Conservation (phyloP, 352 stramenopile genomes). For the Phytophthora constricta region DNA sequence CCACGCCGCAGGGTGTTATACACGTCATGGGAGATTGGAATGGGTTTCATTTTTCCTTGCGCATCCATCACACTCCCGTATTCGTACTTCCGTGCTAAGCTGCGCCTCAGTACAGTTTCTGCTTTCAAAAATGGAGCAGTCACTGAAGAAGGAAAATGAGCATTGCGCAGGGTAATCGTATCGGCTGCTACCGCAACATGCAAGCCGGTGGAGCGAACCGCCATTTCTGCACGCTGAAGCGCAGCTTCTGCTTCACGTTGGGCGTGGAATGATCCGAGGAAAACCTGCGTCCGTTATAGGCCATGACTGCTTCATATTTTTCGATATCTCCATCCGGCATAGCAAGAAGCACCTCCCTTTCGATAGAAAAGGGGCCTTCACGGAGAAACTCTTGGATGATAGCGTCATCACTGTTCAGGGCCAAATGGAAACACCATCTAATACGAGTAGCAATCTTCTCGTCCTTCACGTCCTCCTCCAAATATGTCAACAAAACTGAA, state of each 20-base stretch:
- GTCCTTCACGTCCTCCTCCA: constrained; percentile 51
- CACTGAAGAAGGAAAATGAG: constrained; percentile 47
- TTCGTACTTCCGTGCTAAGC: constrained; percentile 62
- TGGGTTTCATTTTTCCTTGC: constrained; percentile 32
- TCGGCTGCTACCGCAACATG: constrained; percentile 39
- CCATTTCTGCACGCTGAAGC: constrained; percentile 45
- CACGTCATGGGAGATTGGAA: constrained; percentile 55
- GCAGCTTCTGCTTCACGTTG: constrained; percentile 55
- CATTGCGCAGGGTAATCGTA: constrained; percentile 22
- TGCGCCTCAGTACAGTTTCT: constrained; percentile 47
- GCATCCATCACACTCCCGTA: constrained; percentile 48
- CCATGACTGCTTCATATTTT: constrained; percentile 52
- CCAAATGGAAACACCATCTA: constrained; percentile 45
- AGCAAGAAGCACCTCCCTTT: constrained; percentile 47
- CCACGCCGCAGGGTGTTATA: constrained; percentile 44
- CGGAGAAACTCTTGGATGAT: constrained; percentile 35
- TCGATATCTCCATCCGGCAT: constrained; percentile 57
- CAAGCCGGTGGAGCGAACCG: constrained; percentile 39
- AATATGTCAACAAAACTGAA: constrained; percentile 52
- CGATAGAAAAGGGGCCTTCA: constrained; percentile 52
- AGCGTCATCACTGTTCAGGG: constrained; percentile 39
- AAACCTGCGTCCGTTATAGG: constrained; percentile 57
- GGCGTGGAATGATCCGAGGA: constrained; percentile 54
- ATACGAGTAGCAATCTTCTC: constrained; percentile 45
- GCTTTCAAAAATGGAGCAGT: constrained; percentile 47